Evolutionary conservation across 176 grass and related monocot species (phyloP).

Genomic region (Zoysia japonica): DNA sequence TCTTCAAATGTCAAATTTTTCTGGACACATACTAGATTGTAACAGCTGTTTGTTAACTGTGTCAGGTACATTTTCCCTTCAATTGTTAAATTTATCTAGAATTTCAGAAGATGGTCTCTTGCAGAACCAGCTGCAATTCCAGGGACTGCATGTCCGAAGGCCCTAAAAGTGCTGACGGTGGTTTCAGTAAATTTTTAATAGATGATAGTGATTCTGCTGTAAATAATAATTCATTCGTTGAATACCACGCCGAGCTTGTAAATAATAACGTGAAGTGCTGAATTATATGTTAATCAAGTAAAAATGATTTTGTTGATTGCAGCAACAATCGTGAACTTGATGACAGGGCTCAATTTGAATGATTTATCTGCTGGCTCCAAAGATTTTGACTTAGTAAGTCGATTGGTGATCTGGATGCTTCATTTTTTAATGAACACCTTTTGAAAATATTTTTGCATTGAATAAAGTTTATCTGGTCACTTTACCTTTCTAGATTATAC

Average conservation of each 20-base stretch:
- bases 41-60: conserved; percentile 26
- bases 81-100: conserved; percentile 53
- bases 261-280: no score
- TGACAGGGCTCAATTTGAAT: no score
- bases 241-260: conserved; percentile 54
- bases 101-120: conserved; percentile 69
- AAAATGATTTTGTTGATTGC: no score
- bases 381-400: not conserved
- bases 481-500: not conserved
- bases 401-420: conserved; percentile 7
- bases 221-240: conserved; percentile 68
- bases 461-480: conserved; percentile 4
- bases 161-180: conserved; percentile 50
- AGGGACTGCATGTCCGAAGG: conserved; percentile 72
- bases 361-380: no score
- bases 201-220: conserved; percentile 58
- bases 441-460: not conserved
- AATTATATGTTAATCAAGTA: no score
- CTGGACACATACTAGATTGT: conserved; percentile 26
- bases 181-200: conserved; percentile 42
- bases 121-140: conserved; percentile 71
- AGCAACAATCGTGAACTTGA: no score
- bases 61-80: conserved; percentile 53
- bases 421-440: conserved; percentile 5
- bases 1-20: conserved; percentile 8